phyloP scores from a whole-genome alignment of 495 filamentous ascomycete species.

The Glutinoglossum americanum region DNA sequence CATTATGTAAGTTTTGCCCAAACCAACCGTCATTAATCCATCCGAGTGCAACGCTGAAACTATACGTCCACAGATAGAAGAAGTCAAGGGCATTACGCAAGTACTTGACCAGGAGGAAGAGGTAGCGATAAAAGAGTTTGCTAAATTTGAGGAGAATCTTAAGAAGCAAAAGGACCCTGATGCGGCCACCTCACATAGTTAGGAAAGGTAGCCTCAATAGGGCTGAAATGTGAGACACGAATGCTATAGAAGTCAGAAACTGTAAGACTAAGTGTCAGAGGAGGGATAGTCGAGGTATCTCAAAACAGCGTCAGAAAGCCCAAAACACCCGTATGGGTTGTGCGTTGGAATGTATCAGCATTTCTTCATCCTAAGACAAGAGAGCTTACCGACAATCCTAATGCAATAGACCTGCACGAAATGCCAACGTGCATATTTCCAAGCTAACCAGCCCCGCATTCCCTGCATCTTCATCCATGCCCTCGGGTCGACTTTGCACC shows the following conservation, averaged over 20 bases:
- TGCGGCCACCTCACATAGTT: constrained; percentile 32
- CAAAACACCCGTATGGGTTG: too few species aligned
- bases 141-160: constrained; percentile 90
- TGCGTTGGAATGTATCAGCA: not conserved
- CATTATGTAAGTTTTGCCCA: constrained; percentile 32
- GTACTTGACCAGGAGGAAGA: constrained; percentile 84
- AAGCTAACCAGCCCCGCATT: not conserved
- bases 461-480: not conserved
- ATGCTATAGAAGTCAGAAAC: not conserved
- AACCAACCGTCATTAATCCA: not conserved
- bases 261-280: not conserved
- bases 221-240: constrained; percentile 16
- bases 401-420: not conserved
- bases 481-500: not conserved
- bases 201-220: constrained; percentile 48
- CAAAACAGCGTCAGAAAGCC: not conserved
- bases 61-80: constrained; percentile 48
- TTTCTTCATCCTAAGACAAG: not conserved
- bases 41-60: not conserved
- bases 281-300: not conserved
- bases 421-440: not conserved
- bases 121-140: constrained; percentile 74
- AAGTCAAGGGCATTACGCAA: constrained; percentile 82
- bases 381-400: not conserved
- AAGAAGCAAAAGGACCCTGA: constrained; percentile 46